Conservation (phyloP, 148 eudicot species). For the Dysphania ambrosioides region DNA sequence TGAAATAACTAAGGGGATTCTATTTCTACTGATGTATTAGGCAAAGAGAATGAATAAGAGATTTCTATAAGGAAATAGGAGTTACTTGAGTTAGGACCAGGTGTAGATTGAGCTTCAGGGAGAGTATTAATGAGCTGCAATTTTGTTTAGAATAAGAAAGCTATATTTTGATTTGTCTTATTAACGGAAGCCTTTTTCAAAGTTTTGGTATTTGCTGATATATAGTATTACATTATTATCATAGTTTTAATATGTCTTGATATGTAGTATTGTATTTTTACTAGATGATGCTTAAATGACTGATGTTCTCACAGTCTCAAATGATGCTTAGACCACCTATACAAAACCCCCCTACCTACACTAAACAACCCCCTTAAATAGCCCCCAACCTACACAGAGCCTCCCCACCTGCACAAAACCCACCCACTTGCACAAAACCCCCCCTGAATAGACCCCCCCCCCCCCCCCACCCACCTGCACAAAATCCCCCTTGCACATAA, state of each 20-base stretch:
- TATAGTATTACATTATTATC: too few relatives aligned
- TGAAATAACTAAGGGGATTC: background rate
- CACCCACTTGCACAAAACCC: too few relatives aligned
- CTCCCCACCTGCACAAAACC: too few relatives aligned
- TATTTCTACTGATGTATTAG: background rate
- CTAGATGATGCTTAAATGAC: conserved; percentile 80
- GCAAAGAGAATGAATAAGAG: background rate
- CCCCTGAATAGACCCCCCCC: too few relatives aligned
- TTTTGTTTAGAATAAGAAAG: background rate
- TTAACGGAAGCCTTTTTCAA: background rate
- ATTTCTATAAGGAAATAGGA: background rate
- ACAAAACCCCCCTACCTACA: too few relatives aligned
- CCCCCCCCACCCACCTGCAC: too few relatives aligned
- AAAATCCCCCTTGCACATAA: too few relatives aligned
- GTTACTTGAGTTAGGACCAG: background rate
- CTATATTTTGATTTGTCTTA: background rate
- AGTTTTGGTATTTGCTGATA: too few relatives aligned
- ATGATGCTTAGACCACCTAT: too few relatives aligned
- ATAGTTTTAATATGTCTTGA: conserved; percentile 16
- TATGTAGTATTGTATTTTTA: conserved; percentile 18
- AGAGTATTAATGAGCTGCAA: background rate
- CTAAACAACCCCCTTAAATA: too few relatives aligned
- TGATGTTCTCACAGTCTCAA: conserved; percentile 82
- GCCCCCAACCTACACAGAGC: too few relatives aligned
- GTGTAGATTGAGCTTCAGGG: background rate